phyloP scores from a whole-genome alignment of 2,329 filamentous ascomycete species.

The Monilinia polystroma region DNA sequence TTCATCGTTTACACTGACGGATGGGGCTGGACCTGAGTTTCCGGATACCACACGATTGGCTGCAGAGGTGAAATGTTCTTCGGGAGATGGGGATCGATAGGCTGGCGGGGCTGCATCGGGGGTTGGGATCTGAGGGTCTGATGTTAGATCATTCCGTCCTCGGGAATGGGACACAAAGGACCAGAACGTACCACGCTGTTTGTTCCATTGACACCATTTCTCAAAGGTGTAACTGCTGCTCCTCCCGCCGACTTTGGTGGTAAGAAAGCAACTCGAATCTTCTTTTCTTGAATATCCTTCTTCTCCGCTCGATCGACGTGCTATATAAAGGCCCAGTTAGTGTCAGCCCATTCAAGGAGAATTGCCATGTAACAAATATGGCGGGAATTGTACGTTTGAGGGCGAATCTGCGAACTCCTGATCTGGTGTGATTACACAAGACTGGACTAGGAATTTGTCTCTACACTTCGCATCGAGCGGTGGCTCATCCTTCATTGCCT shows the following conservation, averaged over 20 bases:
- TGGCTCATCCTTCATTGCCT: conserved; percentile 97
- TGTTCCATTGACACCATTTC: conserved; percentile 35
- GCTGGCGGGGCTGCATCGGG: conserved; percentile 44
- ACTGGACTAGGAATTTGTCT: conserved; percentile 97
- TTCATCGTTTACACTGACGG: conserved; percentile 47
- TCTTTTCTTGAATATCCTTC: conserved; percentile 80
- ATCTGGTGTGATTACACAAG: conserved; percentile 77
- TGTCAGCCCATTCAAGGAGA: background rate
- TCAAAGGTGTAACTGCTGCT: conserved; percentile 34
- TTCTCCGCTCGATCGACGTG: conserved; percentile 73
- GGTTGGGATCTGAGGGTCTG: conserved; percentile 27
- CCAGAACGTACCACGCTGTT: conserved; percentile 31
- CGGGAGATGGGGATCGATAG: conserved; percentile 56
- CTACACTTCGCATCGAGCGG: conserved; percentile 83
- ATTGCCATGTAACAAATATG: conserved; percentile 37
- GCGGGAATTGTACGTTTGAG: conserved; percentile 65
- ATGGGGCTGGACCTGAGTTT: conserved; percentile 34
- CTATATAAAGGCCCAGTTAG: conserved; percentile 53
- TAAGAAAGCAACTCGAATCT: conserved; percentile 90
- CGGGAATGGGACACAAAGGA: background rate
- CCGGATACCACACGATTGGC: conserved; percentile 35
- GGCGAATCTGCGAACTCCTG: conserved; percentile 80
- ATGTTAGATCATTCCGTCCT: conserved; percentile 13
- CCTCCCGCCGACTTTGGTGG: conserved; percentile 52
- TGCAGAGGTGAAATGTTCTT: conserved; percentile 39